phyloP scores from a whole-genome alignment of 1,284 basidiomycete genomes.

The Leccinum fuscescens region DNA sequence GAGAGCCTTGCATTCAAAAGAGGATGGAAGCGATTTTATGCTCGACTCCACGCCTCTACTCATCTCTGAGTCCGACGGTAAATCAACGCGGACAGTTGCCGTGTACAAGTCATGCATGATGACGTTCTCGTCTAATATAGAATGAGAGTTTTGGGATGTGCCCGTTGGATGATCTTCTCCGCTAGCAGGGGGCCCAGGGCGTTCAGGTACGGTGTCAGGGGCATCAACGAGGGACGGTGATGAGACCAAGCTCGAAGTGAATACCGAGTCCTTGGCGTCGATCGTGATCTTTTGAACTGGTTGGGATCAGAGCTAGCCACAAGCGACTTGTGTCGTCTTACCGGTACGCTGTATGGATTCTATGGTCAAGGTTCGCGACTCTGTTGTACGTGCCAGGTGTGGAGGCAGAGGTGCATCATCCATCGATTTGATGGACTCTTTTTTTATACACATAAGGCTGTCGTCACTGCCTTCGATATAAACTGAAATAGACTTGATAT shows the following conservation, averaged over 20 bases:
- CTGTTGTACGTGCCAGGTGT: not conserved
- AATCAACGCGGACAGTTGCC: conserved; percentile 8
- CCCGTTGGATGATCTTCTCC: not conserved
- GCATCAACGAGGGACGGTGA: not conserved
- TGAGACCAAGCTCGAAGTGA: not conserved
- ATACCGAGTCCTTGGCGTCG: conserved; percentile 11
- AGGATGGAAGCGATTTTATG: conserved; percentile 16
- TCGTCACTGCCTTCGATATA: conserved; percentile 75
- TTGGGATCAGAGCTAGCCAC: conserved; percentile 1
- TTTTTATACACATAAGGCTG: conserved; percentile 71
- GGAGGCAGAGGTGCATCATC: not conserved
- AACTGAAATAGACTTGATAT: conserved; percentile 72
- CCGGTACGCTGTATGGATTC: conserved; percentile 12
- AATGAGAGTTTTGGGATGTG: not conserved
- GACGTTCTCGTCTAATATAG: not conserved
- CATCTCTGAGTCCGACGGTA: conserved; percentile 10
- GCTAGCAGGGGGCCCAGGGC: not conserved
- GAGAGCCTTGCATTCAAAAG: conserved; percentile 16
- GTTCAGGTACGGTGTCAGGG: conserved; percentile 3
- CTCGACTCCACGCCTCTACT: conserved; percentile 9
- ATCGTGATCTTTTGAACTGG: conserved; percentile 19
- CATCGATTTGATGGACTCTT: conserved; percentile 31
- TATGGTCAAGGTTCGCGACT: not conserved
- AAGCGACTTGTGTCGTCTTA: not conserved
- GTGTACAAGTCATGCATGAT: conserved; percentile 19